Evolutionary conservation across 345 rosid genomes (phyloP).

Genomic region (Luvunga scandens): DNA sequence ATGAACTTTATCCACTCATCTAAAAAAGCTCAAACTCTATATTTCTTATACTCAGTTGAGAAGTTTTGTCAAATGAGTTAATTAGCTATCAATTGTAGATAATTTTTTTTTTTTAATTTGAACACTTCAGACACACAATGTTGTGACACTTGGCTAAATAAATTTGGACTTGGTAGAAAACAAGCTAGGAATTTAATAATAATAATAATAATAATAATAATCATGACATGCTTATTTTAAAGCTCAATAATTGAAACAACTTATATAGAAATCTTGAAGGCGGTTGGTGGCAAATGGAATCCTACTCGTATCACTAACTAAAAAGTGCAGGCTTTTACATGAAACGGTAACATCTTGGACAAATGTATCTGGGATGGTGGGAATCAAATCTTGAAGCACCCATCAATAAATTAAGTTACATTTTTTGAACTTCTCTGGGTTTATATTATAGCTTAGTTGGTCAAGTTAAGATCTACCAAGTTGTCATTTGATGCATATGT

Average conservation of each 20-base stretch:
- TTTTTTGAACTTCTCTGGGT: neutral
- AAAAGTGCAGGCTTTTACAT: neutral
- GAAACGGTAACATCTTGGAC: neutral
- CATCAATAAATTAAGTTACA: neutral
- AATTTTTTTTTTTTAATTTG: too few relatives aligned
- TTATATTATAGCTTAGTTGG: too few relatives aligned
- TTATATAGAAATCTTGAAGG: neutral
- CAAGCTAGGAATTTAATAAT: too few relatives aligned
- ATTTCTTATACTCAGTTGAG: too few relatives aligned
- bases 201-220: neutral
- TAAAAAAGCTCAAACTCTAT: too few relatives aligned
- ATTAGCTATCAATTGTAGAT: too few relatives aligned
- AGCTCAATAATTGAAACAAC: conserved; percentile 19
- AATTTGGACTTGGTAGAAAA: too few relatives aligned
- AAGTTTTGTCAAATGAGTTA: too few relatives aligned
- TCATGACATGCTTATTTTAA: neutral
- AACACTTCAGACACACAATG: too few relatives aligned
- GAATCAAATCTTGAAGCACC: conserved; percentile 10
- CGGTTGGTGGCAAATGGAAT: conserved; percentile 15
- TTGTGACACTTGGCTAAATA: too few relatives aligned
- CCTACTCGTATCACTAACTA: conserved; percentile 21
- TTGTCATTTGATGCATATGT: neutral
- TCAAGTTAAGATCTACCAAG: neutral
- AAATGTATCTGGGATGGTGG: neutral
- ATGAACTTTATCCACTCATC: too few relatives aligned